A percentile compares a stretch with the other conserved stretches of the same genome.
Evolutionary conservation across 2,329 filamentous ascomycete species (phyloP).

Genomic region (Fusarium piperis): DNA sequence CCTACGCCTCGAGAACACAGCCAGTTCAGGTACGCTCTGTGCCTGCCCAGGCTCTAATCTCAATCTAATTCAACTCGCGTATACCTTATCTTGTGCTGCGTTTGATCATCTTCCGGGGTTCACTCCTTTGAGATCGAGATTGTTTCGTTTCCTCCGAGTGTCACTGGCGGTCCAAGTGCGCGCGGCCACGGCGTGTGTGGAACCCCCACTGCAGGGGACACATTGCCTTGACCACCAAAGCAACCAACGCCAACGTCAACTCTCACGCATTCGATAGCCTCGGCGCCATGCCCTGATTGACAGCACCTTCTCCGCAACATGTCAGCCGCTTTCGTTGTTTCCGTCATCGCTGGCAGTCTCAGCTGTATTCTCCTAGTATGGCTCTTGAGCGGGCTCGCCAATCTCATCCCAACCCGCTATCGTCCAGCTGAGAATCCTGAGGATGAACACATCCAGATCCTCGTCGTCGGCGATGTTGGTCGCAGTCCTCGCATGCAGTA

Average conservation of each 20-base stretch:
- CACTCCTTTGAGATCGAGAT: constrained; percentile 13
- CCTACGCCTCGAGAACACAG: neutral
- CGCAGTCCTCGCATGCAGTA: constrained; percentile 98
- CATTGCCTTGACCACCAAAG: constrained; percentile 20
- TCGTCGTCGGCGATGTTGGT: constrained; percentile 95
- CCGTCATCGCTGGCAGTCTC: constrained; percentile 48
- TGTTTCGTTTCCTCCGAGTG: constrained; percentile 16
- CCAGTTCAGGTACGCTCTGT: neutral
- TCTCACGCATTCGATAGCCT: constrained; percentile 9
- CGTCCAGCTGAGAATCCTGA: constrained; percentile 46
- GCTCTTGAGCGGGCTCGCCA: constrained; percentile 34
- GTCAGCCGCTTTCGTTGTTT: constrained; percentile 46
- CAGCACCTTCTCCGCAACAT: constrained; percentile 24
- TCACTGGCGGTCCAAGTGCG: constrained; percentile 11
- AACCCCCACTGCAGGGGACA: constrained; percentile 29
- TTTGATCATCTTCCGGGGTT: constrained; percentile 32
- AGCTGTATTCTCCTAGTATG: constrained; percentile 46
- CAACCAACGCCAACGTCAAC: constrained; percentile 3
- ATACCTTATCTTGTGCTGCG: neutral
- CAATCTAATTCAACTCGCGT: neutral
- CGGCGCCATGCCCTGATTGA: constrained; percentile 20
- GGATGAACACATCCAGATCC: constrained; percentile 72
- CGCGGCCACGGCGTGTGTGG: constrained; percentile 17
- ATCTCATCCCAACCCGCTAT: constrained; percentile 49
- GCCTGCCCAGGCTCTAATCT: neutral